These are phyloP conservation scores for Neofusicoccum parvum DNA, from an alignment of 2,329 filamentous ascomycete species.

Conservation along the genomic window DNA sequence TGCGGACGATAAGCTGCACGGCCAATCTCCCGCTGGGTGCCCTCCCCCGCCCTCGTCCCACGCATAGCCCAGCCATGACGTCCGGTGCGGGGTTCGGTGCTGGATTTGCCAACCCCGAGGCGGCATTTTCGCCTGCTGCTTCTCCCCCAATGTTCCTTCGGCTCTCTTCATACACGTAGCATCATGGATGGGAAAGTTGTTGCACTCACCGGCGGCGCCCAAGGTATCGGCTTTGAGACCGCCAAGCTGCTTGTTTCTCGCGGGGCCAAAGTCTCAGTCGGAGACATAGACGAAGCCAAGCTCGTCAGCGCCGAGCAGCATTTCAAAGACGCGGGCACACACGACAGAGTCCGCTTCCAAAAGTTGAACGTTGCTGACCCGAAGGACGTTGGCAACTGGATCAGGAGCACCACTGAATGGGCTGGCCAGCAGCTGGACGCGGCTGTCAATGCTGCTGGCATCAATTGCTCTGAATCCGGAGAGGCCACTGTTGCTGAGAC, in stretches of 20 bases:
- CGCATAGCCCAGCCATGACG: neutral
- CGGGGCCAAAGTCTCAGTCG: slow-evolving; percentile 43
- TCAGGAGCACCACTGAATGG: slow-evolving; percentile 32
- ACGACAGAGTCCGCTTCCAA: slow-evolving; percentile 14
- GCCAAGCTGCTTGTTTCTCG: slow-evolving; percentile 35
- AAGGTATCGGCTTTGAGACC: slow-evolving; percentile 43
- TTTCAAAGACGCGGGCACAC: slow-evolving; percentile 14
- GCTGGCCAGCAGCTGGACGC: slow-evolving; percentile 40
- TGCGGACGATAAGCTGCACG: neutral
- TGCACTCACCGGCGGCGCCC: slow-evolving; percentile 39
- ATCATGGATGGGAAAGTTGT: slow-evolving; percentile 26
- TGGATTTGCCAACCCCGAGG: neutral
- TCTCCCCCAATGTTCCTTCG: neutral
- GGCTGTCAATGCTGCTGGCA: slow-evolving; percentile 47
- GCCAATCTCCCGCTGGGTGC: neutral
- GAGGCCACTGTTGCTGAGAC: slow-evolving; percentile 42
- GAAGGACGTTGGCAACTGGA: slow-evolving; percentile 40
- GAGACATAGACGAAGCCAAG: slow-evolving; percentile 37
- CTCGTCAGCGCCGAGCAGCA: slow-evolving; percentile 21
- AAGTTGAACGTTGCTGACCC: slow-evolving; percentile 37
- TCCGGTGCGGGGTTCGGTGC: neutral
- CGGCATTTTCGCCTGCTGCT: neutral
- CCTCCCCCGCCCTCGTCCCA: neutral
- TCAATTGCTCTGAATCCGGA: slow-evolving; percentile 30
- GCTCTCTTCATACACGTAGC: too few relatives aligned